Conservation (phyloP, 1,139 yeast genomes). For the Taphrina deformans region DNA sequence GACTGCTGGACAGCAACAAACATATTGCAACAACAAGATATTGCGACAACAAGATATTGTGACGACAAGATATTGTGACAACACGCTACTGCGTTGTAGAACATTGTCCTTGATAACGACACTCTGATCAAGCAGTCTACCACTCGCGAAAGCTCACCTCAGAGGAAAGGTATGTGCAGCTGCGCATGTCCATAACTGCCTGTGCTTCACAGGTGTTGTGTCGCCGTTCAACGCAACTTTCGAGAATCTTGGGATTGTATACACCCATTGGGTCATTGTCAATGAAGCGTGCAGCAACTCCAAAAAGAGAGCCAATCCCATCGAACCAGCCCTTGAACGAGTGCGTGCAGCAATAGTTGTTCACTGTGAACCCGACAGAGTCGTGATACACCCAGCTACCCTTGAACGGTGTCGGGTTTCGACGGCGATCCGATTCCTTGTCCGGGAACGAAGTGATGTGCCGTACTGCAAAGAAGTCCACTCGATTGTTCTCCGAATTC, state of each 20-base stretch:
- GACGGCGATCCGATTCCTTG: not conserved
- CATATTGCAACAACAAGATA: no score
- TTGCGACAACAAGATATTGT: no score
- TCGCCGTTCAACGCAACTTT: not conserved
- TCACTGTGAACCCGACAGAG: not conserved
- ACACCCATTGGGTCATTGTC: not conserved
- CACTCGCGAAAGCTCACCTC: no score
- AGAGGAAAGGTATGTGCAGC: no score
- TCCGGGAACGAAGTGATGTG: not conserved
- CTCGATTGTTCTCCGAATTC: not conserved
- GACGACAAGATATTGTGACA: no score
- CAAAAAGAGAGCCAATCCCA: not conserved
- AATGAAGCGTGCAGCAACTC: not conserved
- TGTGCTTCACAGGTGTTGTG: no score
- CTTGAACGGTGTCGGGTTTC: not conserved
- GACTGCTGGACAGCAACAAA: no score
- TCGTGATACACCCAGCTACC: not conserved
- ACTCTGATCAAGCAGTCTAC: no score
- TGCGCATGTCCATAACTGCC: no score
- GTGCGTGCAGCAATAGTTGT: not conserved
- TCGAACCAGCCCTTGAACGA: not conserved
- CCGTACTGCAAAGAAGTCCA: not conserved
- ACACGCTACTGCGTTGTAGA: no score
- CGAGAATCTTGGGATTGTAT: not conserved
- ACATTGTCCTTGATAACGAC: no score